A percentile compares a stretch with the other conserved stretches of the same genome.
Evolutionary conservation across 805 yeast species (phyloP).

Genomic region (Suhomyces sp.): DNA sequence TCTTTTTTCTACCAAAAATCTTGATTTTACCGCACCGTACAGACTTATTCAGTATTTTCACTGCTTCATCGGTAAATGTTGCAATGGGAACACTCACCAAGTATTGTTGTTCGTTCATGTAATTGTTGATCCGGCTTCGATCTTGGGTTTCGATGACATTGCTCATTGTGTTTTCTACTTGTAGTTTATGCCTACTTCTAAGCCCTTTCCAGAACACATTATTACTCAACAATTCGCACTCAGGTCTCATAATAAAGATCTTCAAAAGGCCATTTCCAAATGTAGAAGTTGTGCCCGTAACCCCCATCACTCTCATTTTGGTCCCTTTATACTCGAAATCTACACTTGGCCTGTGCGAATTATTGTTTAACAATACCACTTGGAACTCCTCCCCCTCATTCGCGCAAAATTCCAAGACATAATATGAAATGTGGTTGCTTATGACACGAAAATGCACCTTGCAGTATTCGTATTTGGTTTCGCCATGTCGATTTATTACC

Average conservation of each 20-base stretch:
- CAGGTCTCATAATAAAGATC: slow-evolving; percentile 17
- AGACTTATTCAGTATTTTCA: slow-evolving; percentile 17
- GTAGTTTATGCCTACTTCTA: slow-evolving; percentile 6
- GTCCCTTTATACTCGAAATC: slow-evolving; percentile 26
- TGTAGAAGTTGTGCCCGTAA: slow-evolving; percentile 33
- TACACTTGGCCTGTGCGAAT: slow-evolving; percentile 28
- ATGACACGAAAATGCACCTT: slow-evolving; percentile 28
- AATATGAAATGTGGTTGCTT: slow-evolving; percentile 27
- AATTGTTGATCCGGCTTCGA: slow-evolving; percentile 16
- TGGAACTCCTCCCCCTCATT: slow-evolving; percentile 10
- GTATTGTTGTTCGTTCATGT: slow-evolving; percentile 15
- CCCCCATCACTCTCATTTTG: slow-evolving; percentile 29
- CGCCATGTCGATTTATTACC: slow-evolving; percentile 15
- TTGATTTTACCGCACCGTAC: slow-evolving; percentile 22
- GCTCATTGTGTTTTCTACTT: slow-evolving; percentile 15
- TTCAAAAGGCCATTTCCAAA: slow-evolving; percentile 32
- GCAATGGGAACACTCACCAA: slow-evolving; percentile 28
- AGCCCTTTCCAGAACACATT: slow-evolving; percentile 13
- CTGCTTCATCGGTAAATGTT: slow-evolving; percentile 26
- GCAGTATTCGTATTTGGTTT: slow-evolving; percentile 21
- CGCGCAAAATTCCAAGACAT: slow-evolving; percentile 16
- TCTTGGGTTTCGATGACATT: slow-evolving; percentile 20
- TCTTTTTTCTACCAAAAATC: slow-evolving; percentile 12
- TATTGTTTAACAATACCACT: slow-evolving; percentile 23
- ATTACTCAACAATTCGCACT: slow-evolving; percentile 20